These are phyloP conservation scores for Glycine latifolia DNA, from an alignment of 306 rosid genomes.

Conservation along the genomic window DNA sequence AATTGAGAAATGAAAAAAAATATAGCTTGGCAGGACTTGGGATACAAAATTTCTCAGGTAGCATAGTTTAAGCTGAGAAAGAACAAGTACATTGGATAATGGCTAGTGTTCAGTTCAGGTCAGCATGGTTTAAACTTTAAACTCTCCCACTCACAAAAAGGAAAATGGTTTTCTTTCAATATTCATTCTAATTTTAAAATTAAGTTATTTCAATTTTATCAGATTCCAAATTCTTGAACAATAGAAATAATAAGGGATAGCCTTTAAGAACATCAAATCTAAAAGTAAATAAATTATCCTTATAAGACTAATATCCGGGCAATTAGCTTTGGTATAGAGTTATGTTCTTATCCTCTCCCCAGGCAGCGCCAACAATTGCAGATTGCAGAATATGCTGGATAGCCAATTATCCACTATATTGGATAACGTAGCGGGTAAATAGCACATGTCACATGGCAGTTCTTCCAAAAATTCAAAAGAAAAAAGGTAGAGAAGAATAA, in stretches of 20 bases:
- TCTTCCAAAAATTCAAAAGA: too few relatives aligned
- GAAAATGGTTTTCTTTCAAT: too few relatives aligned
- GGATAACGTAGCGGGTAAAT: neutral
- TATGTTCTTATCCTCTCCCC: neutral
- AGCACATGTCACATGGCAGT: neutral
- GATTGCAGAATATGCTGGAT: neutral
- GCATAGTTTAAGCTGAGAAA: neutral
- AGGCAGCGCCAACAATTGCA: neutral
- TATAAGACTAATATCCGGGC: too few relatives aligned
- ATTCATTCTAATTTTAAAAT: too few relatives aligned
- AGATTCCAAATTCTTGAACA: too few relatives aligned
- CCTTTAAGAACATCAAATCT: too few relatives aligned
- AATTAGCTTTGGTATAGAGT: neutral
- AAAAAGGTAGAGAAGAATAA: neutral
- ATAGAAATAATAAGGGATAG: too few relatives aligned
- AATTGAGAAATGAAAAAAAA: neutral
- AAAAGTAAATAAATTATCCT: too few relatives aligned
- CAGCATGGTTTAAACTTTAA: too few relatives aligned
- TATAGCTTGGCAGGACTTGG: neutral
- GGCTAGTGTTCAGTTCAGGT: neutral
- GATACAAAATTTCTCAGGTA: conserved; percentile 4
- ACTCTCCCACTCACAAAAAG: too few relatives aligned
- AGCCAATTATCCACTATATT: neutral
- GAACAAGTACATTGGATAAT: neutral
- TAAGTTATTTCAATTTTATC: too few relatives aligned